Conservation (phyloP, 129 eudicot genomes). For the Flaveria trinervia region DNA sequence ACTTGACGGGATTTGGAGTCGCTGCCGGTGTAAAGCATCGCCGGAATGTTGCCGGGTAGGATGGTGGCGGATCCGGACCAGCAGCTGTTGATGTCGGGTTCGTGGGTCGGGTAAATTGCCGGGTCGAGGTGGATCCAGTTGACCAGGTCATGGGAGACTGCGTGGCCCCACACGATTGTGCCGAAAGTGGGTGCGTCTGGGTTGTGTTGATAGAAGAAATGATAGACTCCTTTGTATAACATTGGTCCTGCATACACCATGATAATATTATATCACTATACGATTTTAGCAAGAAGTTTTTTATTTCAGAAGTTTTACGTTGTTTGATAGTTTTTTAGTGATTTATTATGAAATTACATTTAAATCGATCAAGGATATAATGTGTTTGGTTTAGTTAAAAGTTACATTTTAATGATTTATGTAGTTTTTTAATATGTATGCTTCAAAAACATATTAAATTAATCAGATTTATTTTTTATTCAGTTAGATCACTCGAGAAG, state of each 20-base stretch:
- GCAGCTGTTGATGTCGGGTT: conserved; percentile 36
- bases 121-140: conserved; percentile 52
- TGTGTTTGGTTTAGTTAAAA: too few relatives aligned
- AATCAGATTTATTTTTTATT: too few relatives aligned
- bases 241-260: conserved; percentile 34
- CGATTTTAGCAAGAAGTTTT: too few relatives aligned
- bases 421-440: too few relatives aligned
- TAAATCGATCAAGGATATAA: too few relatives aligned
- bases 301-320: too few relatives aligned
- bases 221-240: conserved; percentile 43
- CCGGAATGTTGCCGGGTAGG: conserved; percentile 38
- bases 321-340: too few relatives aligned
- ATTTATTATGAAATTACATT: too few relatives aligned
- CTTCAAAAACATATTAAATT: too few relatives aligned
- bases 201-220: conserved; percentile 44
- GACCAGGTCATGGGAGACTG: conserved; percentile 41
- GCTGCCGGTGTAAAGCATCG: conserved; percentile 42
- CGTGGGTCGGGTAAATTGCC: conserved; percentile 45
- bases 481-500: too few relatives aligned
- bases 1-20: conserved; percentile 40
- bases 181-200: conserved; percentile 37
- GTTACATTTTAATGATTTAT: too few relatives aligned
- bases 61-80: conserved; percentile 51
- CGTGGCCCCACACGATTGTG: conserved; percentile 38
- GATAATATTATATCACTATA: too few relatives aligned